These are phyloP conservation scores for Fusarium nurragi DNA, from an alignment of 2,329 filamentous ascomycete species.

Conservation along the genomic window DNA sequence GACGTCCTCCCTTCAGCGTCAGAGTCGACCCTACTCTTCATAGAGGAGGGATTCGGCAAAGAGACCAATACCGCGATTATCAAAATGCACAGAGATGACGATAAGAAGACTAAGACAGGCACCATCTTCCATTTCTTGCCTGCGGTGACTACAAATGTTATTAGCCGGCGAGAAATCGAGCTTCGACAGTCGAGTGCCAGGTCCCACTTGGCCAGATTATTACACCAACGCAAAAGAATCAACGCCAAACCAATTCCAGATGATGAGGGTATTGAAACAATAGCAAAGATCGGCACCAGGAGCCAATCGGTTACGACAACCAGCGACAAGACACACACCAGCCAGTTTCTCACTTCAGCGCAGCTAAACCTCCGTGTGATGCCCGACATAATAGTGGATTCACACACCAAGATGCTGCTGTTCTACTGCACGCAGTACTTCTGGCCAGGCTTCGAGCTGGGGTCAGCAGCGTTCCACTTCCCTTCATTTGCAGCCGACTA, in stretches of 20 bases:
- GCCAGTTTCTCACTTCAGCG: background rate
- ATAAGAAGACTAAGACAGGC: fast-evolving
- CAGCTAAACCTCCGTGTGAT: background rate
- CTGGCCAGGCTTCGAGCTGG: conserved; percentile 12
- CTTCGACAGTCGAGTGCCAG: conserved; percentile 11
- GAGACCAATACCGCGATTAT: fast-evolving
- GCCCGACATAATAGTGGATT: background rate
- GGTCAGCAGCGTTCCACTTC: conserved; percentile 3
- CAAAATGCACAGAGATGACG: fast-evolving
- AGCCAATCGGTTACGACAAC: background rate
- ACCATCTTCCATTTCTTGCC: background rate
- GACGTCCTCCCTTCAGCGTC: background rate
- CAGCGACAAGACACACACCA: background rate
- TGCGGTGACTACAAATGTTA: background rate
- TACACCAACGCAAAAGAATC: background rate
- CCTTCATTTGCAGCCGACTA: conserved; percentile 6
- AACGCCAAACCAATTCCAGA: fast-evolving
- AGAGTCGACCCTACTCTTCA: background rate
- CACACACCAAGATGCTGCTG: conserved; percentile 11
- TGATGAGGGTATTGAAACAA: fast-evolving
- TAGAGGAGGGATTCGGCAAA: too few species aligned
- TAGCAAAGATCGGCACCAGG: background rate
- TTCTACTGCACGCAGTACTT: conserved; percentile 14
- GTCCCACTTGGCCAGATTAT: conserved; percentile 5
- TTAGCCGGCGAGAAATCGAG: conserved; percentile 6